Evolutionary conservation across 1,139 yeast species (phyloP).

Genomic region (Geotrichum carabidarum): DNA sequence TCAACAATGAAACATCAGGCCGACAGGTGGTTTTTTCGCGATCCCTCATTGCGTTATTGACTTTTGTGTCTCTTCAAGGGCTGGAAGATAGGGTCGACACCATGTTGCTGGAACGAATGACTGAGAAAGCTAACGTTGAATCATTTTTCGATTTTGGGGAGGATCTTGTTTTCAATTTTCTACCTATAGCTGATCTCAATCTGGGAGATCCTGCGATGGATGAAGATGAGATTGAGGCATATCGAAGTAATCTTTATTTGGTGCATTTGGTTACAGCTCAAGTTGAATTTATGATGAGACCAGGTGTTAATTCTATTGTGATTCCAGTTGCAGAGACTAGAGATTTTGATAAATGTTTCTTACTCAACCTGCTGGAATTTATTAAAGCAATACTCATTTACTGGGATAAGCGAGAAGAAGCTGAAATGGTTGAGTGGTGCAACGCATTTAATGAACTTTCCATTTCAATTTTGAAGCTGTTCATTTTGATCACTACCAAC

Average conservation of each 20-base stretch:
- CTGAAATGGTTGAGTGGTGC: not conserved
- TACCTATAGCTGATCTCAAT: slow-evolving; percentile 7
- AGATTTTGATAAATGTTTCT: slow-evolving; percentile 2
- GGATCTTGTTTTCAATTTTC: not conserved
- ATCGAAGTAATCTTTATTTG: slow-evolving; percentile 17
- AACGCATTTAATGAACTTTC: slow-evolving; percentile 7
- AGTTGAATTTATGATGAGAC: slow-evolving; percentile 19
- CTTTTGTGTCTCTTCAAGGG: slow-evolving; percentile 20
- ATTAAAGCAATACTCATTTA: not conserved
- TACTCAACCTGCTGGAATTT: slow-evolving; percentile 7
- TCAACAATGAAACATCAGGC: not conserved
- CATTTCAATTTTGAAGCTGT: slow-evolving; percentile 18
- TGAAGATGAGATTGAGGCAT: slow-evolving; percentile 7
- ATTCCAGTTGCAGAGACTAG: slow-evolving; percentile 11
- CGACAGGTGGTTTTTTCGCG: slow-evolving; percentile 15
- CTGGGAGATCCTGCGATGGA: slow-evolving; percentile 1
- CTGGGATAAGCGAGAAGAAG: slow-evolving; percentile 4
- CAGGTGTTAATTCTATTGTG: not conserved
- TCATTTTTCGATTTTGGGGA: slow-evolving; percentile 15
- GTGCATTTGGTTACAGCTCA: slow-evolving; percentile 19
- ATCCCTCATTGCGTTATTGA: slow-evolving; percentile 22
- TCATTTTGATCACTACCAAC: slow-evolving; percentile 23
- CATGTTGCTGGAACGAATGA: slow-evolving; percentile 8
- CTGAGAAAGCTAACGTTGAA: slow-evolving; percentile 7
- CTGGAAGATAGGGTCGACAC: slow-evolving; percentile 17